Evolutionary conservation across 208 protist genomes (phyloP).

Genomic region (Leishmania aethiopica): DNA sequence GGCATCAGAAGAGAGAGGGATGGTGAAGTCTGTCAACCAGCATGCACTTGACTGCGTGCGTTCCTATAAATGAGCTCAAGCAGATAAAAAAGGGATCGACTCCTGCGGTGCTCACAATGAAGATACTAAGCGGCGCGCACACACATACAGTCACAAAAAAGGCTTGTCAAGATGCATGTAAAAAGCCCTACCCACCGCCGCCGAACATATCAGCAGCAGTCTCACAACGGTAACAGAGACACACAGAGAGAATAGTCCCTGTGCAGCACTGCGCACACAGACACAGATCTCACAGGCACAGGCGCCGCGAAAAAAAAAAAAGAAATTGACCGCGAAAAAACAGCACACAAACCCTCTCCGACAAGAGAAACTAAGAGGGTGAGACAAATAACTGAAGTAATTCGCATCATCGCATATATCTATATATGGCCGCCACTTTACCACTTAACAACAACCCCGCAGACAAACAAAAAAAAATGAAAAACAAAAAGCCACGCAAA

Average conservation of each 20-base stretch:
- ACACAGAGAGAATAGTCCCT: neutral
- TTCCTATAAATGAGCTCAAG: too few species aligned
- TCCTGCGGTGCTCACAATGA: neutral
- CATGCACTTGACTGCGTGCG: neutral
- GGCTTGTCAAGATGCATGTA: neutral
- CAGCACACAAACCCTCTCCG: neutral
- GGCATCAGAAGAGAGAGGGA: neutral
- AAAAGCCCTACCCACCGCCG: neutral
- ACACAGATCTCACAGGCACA: neutral
- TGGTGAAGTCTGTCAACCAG: neutral
- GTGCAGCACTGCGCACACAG: neutral
- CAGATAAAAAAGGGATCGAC: neutral
- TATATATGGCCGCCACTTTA: neutral
- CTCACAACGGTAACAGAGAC: neutral
- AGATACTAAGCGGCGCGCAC: neutral
- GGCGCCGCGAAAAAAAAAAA: neutral
- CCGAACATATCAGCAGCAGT: neutral
- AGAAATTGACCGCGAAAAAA: neutral
- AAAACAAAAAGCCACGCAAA: neutral
- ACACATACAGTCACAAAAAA: neutral
- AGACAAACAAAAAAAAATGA: neutral
- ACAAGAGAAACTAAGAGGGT: neutral
- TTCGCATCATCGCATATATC: neutral
- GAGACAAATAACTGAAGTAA: neutral
- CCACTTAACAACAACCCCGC: neutral